phyloP scores from a whole-genome alignment of 306 rosid species.

The Abrus pulchellus region DNA sequence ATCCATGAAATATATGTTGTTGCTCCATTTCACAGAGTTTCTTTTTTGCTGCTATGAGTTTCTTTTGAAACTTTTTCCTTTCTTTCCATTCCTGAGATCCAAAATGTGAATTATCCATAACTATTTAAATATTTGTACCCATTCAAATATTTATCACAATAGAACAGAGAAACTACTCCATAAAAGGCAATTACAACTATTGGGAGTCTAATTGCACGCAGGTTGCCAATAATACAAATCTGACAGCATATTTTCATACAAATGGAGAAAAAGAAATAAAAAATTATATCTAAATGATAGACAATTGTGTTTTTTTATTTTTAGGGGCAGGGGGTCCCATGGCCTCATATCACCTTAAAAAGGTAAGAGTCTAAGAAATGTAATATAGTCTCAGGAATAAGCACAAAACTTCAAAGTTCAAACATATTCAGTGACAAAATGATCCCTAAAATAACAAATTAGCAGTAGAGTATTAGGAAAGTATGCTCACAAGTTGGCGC shows the following conservation, averaged over 20 bases:
- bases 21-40: constrained; percentile 87
- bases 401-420: constrained; percentile 8
- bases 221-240: constrained; percentile 16
- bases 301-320: neutral
- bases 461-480: constrained; percentile 52
- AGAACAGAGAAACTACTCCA: constrained; percentile 15
- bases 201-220: constrained; percentile 10
- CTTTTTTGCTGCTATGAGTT: constrained; percentile 89
- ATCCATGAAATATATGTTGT: constrained; percentile 83
- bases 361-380: constrained; percentile 30
- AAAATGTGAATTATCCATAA: constrained; percentile 40
- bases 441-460: constrained; percentile 41
- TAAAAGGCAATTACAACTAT: constrained; percentile 27
- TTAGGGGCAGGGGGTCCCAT: neutral
- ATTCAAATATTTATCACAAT: constrained; percentile 21
- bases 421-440: constrained; percentile 3
- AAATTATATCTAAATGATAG: constrained; percentile 26
- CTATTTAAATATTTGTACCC: constrained; percentile 13
- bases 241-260: constrained; percentile 19
- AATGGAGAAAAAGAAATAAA: neutral
- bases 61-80: constrained; percentile 80
- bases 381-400: constrained; percentile 7
- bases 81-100: constrained; percentile 92
- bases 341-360: constrained; percentile 16
- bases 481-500: constrained; percentile 94